These are phyloP conservation scores for Zychaea mexicana DNA, from an alignment of 371 early-diverging fungal genomes.

Conservation along the genomic window DNA sequence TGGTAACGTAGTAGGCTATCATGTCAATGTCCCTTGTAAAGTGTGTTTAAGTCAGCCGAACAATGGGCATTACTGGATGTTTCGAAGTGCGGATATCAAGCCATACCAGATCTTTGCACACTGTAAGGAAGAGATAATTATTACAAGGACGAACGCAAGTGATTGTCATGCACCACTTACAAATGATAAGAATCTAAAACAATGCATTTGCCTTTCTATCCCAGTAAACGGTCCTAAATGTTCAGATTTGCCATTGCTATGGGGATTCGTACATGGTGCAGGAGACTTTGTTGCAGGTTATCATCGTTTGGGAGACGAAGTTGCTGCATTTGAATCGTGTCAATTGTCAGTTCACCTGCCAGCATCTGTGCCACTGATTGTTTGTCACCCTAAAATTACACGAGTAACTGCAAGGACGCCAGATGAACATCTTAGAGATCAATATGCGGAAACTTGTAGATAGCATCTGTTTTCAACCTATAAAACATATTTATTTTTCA, in stretches of 20 bases:
- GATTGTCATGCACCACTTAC: too few species aligned
- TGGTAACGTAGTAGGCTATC: slow-evolving; percentile 47
- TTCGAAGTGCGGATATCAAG: slow-evolving; percentile 28
- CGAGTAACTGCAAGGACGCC: slow-evolving; percentile 17
- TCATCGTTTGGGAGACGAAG: slow-evolving; percentile 21
- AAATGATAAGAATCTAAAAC: too few species aligned
- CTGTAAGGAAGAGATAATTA: slow-evolving; percentile 18
- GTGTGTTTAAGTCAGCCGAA: slow-evolving; percentile 34
- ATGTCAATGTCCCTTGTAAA: slow-evolving; percentile 49
- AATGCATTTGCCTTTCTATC: too few species aligned
- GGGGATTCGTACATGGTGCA: slow-evolving; percentile 42
- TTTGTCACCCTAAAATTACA: slow-evolving; percentile 18
- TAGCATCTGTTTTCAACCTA: neutral
- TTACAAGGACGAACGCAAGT: too few species aligned
- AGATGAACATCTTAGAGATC: slow-evolving; percentile 10
- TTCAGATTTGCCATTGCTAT: slow-evolving; percentile 34
- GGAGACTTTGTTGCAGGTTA: slow-evolving; percentile 30
- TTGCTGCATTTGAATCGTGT: slow-evolving; percentile 36
- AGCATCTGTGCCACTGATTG: slow-evolving; percentile 20
- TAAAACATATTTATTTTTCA: neutral
- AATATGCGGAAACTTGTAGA: slow-evolving; percentile 13
- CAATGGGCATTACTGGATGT: slow-evolving; percentile 53
- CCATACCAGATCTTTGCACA: slow-evolving; percentile 29
- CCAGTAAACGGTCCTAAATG: slow-evolving; percentile 15
- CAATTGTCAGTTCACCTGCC: slow-evolving; percentile 35